Percentiles rank a stretch among this genome's conserved stretches.
phyloP scores from a whole-genome alignment of 805 yeast species.

The Suhomyces vadensis region DNA sequence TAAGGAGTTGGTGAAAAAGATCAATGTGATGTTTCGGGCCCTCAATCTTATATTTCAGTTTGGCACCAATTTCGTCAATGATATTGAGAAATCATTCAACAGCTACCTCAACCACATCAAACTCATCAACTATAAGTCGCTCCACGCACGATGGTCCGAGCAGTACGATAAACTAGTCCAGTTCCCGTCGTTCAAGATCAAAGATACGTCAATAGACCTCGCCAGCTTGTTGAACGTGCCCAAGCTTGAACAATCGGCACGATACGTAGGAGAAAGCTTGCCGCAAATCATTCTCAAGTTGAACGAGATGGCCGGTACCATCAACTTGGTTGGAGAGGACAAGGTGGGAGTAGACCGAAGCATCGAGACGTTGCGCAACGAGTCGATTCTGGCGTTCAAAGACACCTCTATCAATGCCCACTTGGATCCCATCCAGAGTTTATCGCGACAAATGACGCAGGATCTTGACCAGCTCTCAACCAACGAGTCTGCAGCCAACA shows the following conservation, averaged over 20 bases:
- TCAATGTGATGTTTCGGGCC: conserved; percentile 46
- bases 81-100: conserved; percentile 49
- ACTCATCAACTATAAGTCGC: conserved; percentile 42
- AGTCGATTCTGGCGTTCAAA: conserved; percentile 32
- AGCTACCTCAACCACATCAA: conserved; percentile 37
- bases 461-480: conserved; percentile 20
- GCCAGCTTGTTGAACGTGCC: conserved; percentile 31
- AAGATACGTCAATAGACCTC: conserved; percentile 28
- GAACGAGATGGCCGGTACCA: conserved; percentile 30
- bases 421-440: conserved; percentile 11
- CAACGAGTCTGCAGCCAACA: conserved; percentile 8
- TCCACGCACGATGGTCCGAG: conserved; percentile 36
- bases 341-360: conserved; percentile 38
- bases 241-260: conserved; percentile 32
- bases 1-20: conserved; percentile 31
- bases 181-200: conserved; percentile 38
- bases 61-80: conserved; percentile 48
- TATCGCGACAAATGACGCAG: conserved; percentile 14
- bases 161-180: conserved; percentile 37
- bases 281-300: conserved; percentile 33
- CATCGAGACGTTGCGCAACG: conserved; percentile 43
- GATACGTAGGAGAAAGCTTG: conserved; percentile 25
- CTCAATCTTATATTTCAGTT: conserved; percentile 51
- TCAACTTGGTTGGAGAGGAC: conserved; percentile 40
- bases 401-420: conserved; percentile 12